Conservation (phyloP, 2,329 filamentous ascomycete species). For the Furcasterigmium sp. region DNA sequence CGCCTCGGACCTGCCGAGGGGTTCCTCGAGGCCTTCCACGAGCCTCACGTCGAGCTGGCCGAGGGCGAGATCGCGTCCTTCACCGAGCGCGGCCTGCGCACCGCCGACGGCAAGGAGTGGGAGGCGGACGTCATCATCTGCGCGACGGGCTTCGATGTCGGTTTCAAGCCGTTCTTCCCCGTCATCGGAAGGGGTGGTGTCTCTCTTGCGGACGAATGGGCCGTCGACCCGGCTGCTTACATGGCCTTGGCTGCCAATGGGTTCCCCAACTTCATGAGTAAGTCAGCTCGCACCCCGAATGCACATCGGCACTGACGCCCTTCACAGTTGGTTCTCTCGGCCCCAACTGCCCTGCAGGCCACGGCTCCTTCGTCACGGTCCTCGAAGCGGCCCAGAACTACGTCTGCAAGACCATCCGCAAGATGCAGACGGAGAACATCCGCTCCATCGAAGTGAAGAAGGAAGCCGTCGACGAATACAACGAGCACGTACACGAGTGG, state of each 20-base stretch:
- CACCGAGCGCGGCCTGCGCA: constrained; percentile 12
- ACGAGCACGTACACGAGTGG: constrained; percentile 4
- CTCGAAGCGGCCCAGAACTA: constrained; percentile 19
- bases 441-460: constrained; percentile 25
- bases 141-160: constrained; percentile 14
- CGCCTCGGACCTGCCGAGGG: constrained; percentile 13
- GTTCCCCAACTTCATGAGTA: constrained; percentile 23
- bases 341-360: constrained; percentile 9
- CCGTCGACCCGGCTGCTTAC: constrained; percentile 24
- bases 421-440: constrained; percentile 17
- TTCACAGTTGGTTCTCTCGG: constrained; percentile 10
- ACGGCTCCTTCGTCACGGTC: constrained; percentile 10
- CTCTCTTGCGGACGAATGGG: constrained; percentile 46
- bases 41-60: constrained; percentile 1
- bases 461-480: constrained; percentile 20
- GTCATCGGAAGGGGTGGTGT: constrained; percentile 42
- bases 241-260: constrained; percentile 20
- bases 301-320: background rate
- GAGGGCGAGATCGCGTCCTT: constrained; percentile 4
- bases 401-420: constrained; percentile 16
- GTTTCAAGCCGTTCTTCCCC: constrained; percentile 23
- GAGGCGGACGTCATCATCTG: constrained; percentile 11
- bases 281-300: too few species aligned
- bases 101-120: constrained; percentile 11
- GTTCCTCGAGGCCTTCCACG: constrained; percentile 14